These are phyloP conservation scores for Ehretia macrophylla DNA, from an alignment of 257 asterid species.

Conservation along the genomic window DNA sequence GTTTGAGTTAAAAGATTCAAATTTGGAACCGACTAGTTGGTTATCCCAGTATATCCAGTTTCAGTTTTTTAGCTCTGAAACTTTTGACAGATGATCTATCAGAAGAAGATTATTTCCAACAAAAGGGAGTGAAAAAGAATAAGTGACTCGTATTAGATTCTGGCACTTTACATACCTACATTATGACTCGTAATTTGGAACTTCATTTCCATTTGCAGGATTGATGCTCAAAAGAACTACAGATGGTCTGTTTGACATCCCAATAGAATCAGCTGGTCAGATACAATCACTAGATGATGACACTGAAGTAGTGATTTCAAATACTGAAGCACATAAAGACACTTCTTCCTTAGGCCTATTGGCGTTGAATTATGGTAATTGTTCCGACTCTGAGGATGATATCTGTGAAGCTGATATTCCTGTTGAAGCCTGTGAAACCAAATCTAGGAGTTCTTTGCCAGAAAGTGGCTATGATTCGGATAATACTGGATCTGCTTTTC, in stretches of 20 bases:
- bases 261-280: constrained; percentile 34
- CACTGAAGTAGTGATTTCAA: constrained; percentile 30
- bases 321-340: constrained; percentile 31
- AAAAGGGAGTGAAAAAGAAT: background rate
- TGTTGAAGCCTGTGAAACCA: constrained; percentile 23
- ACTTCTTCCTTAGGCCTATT: constrained; percentile 80
- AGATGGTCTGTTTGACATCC: constrained; percentile 35
- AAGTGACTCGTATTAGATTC: too few species aligned
- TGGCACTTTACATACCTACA: too few species aligned
- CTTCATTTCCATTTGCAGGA: constrained; percentile 34
- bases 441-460: constrained; percentile 19
- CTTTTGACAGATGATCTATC: background rate
- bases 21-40: too few species aligned
- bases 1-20: too few species aligned
- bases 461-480: constrained; percentile 23
- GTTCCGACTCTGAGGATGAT: constrained; percentile 83
- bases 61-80: too few species aligned
- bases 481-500: constrained; percentile 9
- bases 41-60: too few species aligned
- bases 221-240: constrained; percentile 30
- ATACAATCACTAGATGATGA: constrained; percentile 31
- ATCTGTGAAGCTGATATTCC: constrained; percentile 41
- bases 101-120: background rate
- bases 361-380: constrained; percentile 76
- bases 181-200: constrained; percentile 4